These are phyloP conservation scores for Scheffersomyces segobiensis DNA, from an alignment of 1,139 yeast genomes.

Conservation along the genomic window DNA sequence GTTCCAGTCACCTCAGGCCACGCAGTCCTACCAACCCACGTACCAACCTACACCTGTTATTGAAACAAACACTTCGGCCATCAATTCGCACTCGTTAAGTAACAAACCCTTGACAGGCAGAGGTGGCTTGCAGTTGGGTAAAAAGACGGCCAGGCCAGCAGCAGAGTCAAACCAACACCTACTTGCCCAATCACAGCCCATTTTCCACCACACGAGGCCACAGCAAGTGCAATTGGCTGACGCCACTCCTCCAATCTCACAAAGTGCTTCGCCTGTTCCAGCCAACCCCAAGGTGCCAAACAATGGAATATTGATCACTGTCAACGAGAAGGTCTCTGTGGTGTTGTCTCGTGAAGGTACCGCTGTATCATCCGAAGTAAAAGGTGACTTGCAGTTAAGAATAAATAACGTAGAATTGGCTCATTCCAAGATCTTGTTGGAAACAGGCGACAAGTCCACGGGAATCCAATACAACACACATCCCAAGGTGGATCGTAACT, in stretches of 20 bases:
- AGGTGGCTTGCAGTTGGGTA: conserved; percentile 85
- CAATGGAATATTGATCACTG: conserved; percentile 75
- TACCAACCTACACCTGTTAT: conserved; percentile 37
- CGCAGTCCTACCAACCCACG: conserved; percentile 31
- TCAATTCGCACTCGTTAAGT: conserved; percentile 4
- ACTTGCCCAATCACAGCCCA: conserved; percentile 30
- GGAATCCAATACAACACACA: conserved; percentile 85
- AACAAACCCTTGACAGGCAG: conserved; percentile 43
- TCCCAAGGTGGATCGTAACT: conserved; percentile 86
- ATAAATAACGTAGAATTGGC: conserved; percentile 73
- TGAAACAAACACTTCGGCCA: conserved; percentile 15
- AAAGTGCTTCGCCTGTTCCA: conserved; percentile 24
- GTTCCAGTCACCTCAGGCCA: conserved; percentile 21
- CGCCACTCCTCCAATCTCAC: conserved; percentile 16
- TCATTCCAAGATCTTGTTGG: conserved; percentile 61
- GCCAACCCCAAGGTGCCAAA: conserved; percentile 45
- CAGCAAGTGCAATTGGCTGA: conserved; percentile 13
- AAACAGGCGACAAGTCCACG: conserved; percentile 44
- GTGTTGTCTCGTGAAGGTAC: conserved; percentile 85
- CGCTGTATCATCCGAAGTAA: conserved; percentile 70
- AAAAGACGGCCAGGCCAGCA: conserved; percentile 43
- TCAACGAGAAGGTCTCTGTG: conserved; percentile 78
- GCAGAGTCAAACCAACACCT: conserved; percentile 47
- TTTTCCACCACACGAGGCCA: conserved; percentile 20
- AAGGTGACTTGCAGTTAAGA: conserved; percentile 89